These are phyloP conservation scores for Phytophthora tentaculata DNA, from an alignment of 352 stramenopile species.

Conservation along the genomic window DNA sequence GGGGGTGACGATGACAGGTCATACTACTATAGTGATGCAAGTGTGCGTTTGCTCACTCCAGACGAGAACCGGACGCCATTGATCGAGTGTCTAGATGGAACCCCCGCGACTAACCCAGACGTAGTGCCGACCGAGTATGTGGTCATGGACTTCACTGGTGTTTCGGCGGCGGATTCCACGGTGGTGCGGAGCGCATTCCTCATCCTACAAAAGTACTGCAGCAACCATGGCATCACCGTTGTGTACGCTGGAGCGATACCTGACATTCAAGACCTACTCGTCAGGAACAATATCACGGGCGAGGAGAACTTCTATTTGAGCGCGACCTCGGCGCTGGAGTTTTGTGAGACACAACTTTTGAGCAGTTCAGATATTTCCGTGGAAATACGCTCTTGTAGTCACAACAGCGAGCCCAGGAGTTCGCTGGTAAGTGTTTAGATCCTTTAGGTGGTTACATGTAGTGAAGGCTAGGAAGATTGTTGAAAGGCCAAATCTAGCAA, in stretches of 20 bases:
- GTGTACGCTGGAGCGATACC: conserved; percentile 69
- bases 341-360: conserved; percentile 70
- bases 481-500: too few species aligned
- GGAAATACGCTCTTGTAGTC: not conserved
- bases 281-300: conserved; percentile 68
- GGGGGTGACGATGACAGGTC: not conserved
- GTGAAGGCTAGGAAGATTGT: too few species aligned
- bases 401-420: not conserved
- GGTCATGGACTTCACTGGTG: conserved; percentile 86
- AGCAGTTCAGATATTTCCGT: not conserved
- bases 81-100: conserved; percentile 77
- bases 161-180: conserved; percentile 87
- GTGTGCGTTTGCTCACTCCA: conserved; percentile 43
- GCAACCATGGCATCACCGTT: conserved; percentile 62
- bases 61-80: conserved; percentile 41
- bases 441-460: too few species aligned
- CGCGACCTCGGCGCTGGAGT: conserved; percentile 67
- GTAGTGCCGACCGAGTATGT: conserved; percentile 67
- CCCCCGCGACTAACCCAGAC: conserved; percentile 33
- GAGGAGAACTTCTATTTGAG: conserved; percentile 59
- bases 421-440: not conserved
- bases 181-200: conserved; percentile 78
- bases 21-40: not conserved
- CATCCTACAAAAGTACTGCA: conserved; percentile 81
- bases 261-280: conserved; percentile 54